Evolutionary conservation across 176 grass and related monocot genomes (phyloP), one percentile per base, ranked within the genome.

Genomic region (Neostapfia colusana): DNA sequence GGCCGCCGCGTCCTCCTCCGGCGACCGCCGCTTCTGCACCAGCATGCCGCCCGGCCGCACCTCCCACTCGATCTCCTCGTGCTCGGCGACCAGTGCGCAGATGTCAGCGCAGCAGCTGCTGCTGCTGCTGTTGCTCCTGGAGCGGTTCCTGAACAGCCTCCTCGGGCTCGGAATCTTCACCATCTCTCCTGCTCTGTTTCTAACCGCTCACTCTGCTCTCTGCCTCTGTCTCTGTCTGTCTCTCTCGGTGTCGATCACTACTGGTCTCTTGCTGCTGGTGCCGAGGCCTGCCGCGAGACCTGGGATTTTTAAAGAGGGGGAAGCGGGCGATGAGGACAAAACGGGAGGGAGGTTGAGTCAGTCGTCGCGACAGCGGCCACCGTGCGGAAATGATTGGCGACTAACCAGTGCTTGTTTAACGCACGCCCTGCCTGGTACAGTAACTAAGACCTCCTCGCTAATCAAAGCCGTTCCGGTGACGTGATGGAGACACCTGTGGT

Each of bases 41-140:
- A 96, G 84, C 93, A 96, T 96, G 60, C 93, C 93, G 55, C 93
- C 87, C 1, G 89, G 87, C 17, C 89, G 82, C 28, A 92, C 72
- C 81, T 96, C 89, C 89, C 89, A 96, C 72, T 85, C 84, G 63
- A 85, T 89, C 78, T 77, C 75, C 77, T 79, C 84, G 58, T 91
- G 84, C 78, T 85, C 79, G 6, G 87, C 71, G 14, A 85, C 61
- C 71, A 83, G 70, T 31, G 77, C 75, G 81, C 65, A 70, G n/a
- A 68, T 85, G 71, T 79, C 87, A 43, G 83, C 73, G 51, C n/a
- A n/a, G n/a, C n/a, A n/a, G n/a, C 51, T 23, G 51, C 2, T 3
- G 31, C 31, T 45, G 40, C 63, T 75, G 59, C 55, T 37, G 28
- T 16, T 59, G 72, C 62, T 69, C 86, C 70, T 92, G 6, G 81